Evolutionary conservation across 257 asterid genomes (phyloP).

Genomic region (Asclepias syriaca): DNA sequence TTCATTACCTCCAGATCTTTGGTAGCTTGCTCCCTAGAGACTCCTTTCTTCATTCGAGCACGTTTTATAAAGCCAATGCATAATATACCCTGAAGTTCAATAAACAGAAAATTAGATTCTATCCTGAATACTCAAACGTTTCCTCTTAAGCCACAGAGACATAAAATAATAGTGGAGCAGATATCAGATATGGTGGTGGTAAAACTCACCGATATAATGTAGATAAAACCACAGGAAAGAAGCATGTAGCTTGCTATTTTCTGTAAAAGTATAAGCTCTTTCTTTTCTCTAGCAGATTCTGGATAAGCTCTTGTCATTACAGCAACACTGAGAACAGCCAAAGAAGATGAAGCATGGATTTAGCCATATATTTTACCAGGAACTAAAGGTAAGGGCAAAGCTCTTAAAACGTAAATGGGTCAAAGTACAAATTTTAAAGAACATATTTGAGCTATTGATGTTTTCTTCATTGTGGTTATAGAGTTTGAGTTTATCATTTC

Average conservation of each 20-base stretch:
- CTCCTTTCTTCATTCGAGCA: slow-evolving; percentile 64
- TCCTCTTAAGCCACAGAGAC: slow-evolving; percentile 1
- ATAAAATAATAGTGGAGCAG: neutral
- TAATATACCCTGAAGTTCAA: slow-evolving; percentile 54
- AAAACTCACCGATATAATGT: slow-evolving; percentile 64
- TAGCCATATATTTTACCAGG: neutral
- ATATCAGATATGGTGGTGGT: slow-evolving; percentile 18
- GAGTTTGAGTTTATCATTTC: neutral
- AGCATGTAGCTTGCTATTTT: slow-evolving; percentile 82
- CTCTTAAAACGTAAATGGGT: no score
- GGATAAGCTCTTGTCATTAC: slow-evolving; percentile 99
- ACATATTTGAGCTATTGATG: neutral
- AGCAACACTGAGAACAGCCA: slow-evolving; percentile 56
- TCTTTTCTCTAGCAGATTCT: slow-evolving; percentile 45
- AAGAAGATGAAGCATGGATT: neutral
- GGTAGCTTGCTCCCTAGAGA: slow-evolving; percentile 72
- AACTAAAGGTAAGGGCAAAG: no score
- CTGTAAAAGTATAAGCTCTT: slow-evolving; percentile 71
- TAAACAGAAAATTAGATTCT: neutral
- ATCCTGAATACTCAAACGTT: neutral
- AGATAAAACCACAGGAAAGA: slow-evolving; percentile 73
- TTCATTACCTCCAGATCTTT: slow-evolving; percentile 73
- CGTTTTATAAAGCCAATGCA: slow-evolving; percentile 88
- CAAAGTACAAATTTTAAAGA: neutral
- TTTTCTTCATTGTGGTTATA: neutral